phyloP scores from a whole-genome alignment of 2,329 filamentous ascomycete species.

The Nectriaceae sp. region DNA sequence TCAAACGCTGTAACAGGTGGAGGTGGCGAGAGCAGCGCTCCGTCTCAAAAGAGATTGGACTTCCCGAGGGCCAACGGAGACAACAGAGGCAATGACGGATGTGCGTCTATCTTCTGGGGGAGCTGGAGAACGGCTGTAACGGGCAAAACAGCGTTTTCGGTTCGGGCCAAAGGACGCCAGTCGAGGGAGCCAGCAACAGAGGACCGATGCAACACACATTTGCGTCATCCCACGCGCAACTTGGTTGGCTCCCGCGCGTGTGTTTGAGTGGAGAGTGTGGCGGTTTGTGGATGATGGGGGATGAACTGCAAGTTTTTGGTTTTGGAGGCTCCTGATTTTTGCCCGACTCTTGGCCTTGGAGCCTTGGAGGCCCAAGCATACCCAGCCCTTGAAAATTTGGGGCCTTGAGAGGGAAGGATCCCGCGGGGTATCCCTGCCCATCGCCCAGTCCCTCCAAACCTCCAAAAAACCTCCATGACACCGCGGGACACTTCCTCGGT shows the following conservation, averaged over 20 bases:
- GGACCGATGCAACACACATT: background rate
- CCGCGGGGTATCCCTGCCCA: constrained; percentile 21
- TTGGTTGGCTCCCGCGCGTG: background rate
- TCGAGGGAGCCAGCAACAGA: background rate
- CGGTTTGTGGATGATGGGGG: background rate
- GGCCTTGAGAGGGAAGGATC: constrained; percentile 9
- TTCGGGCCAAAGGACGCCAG: constrained; percentile 31
- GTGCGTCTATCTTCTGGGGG: too few relatives aligned
- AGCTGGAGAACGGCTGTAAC: background rate
- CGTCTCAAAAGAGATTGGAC: too few relatives aligned
- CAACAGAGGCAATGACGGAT: background rate
- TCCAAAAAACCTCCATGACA: background rate
- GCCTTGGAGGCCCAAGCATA: too few relatives aligned
- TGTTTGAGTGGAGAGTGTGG: background rate
- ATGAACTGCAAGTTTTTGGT: too few relatives aligned
- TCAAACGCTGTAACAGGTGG: too few relatives aligned
- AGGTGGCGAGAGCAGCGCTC: too few relatives aligned
- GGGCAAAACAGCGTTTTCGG: constrained; percentile 21
- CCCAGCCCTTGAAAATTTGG: constrained; percentile 9
- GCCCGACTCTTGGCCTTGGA: too few relatives aligned
- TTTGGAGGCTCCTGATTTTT: too few relatives aligned
- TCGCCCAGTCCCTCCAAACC: background rate
- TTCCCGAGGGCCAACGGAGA: constrained; percentile 31
- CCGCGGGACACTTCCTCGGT: background rate
- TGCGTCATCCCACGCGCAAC: background rate